phyloP scores from a whole-genome alignment of 345 rosid species.

The Syzygium aromaticum region DNA sequence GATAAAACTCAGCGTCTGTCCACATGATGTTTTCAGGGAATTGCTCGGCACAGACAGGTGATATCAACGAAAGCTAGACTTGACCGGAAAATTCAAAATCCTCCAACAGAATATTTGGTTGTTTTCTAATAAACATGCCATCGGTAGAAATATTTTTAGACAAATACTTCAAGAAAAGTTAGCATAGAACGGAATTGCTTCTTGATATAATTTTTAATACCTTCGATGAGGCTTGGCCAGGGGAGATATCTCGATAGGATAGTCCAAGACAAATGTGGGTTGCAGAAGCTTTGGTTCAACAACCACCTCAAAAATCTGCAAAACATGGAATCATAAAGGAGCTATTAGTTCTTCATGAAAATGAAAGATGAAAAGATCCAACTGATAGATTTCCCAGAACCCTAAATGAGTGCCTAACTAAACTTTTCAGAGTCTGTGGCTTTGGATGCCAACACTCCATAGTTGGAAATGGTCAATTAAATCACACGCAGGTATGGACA shows the following conservation, averaged over 20 bases:
- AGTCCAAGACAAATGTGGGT: slow-evolving; percentile 93
- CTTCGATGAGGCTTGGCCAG: slow-evolving; percentile 89
- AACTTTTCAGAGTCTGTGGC: neutral
- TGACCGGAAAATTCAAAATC: neutral
- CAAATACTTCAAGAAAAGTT: neutral
- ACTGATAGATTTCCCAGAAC: neutral
- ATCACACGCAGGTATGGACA: neutral
- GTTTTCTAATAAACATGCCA: neutral
- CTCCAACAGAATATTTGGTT: neutral
- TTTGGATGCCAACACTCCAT: neutral
- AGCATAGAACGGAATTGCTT: neutral
- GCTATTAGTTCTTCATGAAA: neutral
- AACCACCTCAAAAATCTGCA: slow-evolving; percentile 75
- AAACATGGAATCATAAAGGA: neutral
- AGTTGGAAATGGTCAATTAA: neutral
- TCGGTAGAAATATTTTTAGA: neutral
- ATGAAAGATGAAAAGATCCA: neutral
- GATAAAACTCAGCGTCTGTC: neutral
- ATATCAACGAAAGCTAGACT: neutral
- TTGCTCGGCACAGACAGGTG: neutral
- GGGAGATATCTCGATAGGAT: slow-evolving; percentile 92
- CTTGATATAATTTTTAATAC: slow-evolving; percentile 22
- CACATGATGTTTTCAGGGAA: neutral
- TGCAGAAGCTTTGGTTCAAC: slow-evolving; percentile 92
- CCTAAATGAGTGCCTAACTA: neutral